phyloP scores from a whole-genome alignment of 2,329 filamentous ascomycete genomes.

The Drechmeria coniospora region DNA sequence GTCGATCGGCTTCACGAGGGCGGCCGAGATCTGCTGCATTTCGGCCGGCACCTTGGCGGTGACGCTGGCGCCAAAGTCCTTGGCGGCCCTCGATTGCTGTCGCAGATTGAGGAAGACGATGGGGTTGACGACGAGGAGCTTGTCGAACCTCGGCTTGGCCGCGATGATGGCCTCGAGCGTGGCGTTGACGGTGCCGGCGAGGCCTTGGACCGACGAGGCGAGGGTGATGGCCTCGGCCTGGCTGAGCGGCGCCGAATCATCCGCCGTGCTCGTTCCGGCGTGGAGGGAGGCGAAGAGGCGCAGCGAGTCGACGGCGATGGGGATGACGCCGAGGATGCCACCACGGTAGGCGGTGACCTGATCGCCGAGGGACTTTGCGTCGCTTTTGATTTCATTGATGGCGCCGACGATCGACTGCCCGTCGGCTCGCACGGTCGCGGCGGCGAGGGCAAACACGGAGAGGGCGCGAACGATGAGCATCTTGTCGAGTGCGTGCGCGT shows the following conservation, averaged over 20 bases:
- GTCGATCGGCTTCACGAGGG: conserved; percentile 21
- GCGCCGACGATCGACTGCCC: conserved; percentile 17
- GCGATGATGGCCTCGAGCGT: conserved; percentile 22
- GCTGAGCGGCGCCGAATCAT: conserved; percentile 20
- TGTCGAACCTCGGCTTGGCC: conserved; percentile 28
- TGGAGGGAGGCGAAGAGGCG: conserved; percentile 24
- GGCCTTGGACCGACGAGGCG: conserved; percentile 18
- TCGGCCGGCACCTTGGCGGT: conserved; percentile 23
- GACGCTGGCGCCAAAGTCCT: conserved; percentile 20
- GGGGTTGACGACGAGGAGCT: conserved; percentile 24
- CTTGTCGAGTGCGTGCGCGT: neutral
- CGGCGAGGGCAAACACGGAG: conserved; percentile 8
- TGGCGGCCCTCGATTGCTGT: conserved; percentile 22
- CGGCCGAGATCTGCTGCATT: conserved; percentile 16
- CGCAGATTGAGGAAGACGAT: conserved; percentile 26
- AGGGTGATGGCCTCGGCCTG: conserved; percentile 22
- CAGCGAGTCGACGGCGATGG: conserved; percentile 23
- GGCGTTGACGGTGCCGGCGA: conserved; percentile 21
- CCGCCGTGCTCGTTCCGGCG: conserved; percentile 20
- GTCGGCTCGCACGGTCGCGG: conserved; percentile 15
- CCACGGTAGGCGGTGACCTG: conserved; percentile 22
- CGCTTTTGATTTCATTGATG: conserved; percentile 17
- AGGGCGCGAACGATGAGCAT: conserved; percentile 12
- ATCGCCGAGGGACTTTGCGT: conserved; percentile 18
- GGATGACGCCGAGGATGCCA: conserved; percentile 20